Evolutionary conservation across 2,329 filamentous ascomycete genomes (phyloP).

Genomic region (Fusarium equiseti): DNA sequence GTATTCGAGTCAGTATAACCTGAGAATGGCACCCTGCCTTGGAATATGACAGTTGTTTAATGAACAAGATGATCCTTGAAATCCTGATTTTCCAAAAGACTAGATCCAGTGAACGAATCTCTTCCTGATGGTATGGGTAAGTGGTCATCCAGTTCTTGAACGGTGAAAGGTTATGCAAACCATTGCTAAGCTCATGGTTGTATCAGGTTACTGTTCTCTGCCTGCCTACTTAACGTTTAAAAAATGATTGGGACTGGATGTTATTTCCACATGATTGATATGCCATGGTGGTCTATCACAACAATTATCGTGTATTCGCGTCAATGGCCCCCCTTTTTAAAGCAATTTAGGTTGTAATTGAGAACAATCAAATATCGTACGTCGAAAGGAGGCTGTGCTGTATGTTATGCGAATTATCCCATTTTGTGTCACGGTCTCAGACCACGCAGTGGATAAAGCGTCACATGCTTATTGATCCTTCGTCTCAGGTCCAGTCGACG

Average conservation of each 20-base stretch:
- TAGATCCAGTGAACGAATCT: background rate
- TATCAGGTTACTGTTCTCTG: background rate
- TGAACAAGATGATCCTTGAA: no score
- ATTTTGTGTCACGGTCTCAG: no score
- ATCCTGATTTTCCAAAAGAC: no score
- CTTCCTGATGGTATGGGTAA: background rate
- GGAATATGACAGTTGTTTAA: no score
- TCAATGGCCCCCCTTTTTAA: no score
- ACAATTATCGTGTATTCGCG: background rate
- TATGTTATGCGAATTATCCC: background rate
- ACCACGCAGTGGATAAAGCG: no score
- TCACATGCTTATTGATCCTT: background rate
- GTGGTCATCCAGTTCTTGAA: background rate
- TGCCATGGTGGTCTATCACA: background rate
- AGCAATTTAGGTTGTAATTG: background rate
- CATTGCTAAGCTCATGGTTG: no score
- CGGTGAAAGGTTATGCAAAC: fast-evolving
- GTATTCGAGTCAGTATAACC: no score
- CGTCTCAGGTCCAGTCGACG: background rate
- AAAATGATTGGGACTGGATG: background rate
- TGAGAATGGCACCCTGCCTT: no score
- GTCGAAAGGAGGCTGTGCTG: background rate
- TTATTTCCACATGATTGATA: background rate
- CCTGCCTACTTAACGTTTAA: background rate
- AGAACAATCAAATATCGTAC: background rate